phyloP scores from a whole-genome alignment of 23 red algal species.

The Gracilaria vermiculophylla region DNA sequence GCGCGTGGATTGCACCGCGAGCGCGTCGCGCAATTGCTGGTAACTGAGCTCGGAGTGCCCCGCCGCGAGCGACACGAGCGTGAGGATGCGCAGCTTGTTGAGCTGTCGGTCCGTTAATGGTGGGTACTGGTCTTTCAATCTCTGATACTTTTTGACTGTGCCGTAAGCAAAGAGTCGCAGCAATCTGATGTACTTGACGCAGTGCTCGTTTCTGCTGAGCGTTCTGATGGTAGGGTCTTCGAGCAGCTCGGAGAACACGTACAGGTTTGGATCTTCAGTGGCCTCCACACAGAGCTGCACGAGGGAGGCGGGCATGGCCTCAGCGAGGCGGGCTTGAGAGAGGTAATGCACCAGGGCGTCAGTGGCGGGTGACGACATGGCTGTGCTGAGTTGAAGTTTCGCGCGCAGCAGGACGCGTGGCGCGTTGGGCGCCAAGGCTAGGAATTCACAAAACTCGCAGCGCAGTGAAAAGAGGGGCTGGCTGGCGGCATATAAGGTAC shows the following conservation, averaged over 20 bases:
- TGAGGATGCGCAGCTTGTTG: slow-evolving; percentile 45
- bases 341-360: slow-evolving; percentile 36
- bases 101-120: slow-evolving; percentile 3
- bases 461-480: no score
- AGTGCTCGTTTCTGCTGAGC: neutral
- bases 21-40: neutral
- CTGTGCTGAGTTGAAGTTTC: no score
- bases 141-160: neutral
- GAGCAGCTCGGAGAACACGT: slow-evolving; percentile 43
- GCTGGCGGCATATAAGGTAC: no score
- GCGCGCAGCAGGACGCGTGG: no score
- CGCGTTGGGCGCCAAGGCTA: no score
- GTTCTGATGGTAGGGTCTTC: neutral
- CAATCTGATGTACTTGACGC: neutral
- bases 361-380: neutral
- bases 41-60: slow-evolving; percentile 8
- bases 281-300: slow-evolving; percentile 11
- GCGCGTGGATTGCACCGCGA: neutral
- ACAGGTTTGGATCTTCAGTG: slow-evolving; percentile 35
- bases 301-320: neutral
- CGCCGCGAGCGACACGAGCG: slow-evolving; percentile 25
- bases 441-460: no score
- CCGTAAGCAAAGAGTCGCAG: slow-evolving; percentile 47
- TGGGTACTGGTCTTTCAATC: neutral
- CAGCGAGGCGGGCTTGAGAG: neutral